Evolutionary conservation across 805 yeast genomes (phyloP).

Genomic region (Ogataea haglerorum): DNA sequence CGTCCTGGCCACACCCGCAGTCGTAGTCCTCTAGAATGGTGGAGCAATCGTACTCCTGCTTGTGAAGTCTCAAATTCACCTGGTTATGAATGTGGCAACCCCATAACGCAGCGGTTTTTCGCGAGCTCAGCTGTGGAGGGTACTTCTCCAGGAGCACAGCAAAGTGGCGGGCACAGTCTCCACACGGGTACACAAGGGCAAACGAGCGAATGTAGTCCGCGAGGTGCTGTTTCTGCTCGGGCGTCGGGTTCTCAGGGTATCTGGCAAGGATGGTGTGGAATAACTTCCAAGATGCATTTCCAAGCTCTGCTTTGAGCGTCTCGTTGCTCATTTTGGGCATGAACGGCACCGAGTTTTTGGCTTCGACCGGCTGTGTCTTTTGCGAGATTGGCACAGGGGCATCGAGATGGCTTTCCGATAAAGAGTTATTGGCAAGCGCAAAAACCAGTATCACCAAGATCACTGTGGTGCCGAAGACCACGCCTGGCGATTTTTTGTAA

Average conservation of each 20-base stretch:
- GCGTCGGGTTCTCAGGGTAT: constrained; percentile 79
- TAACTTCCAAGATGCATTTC: constrained; percentile 87
- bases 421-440: constrained; percentile 18
- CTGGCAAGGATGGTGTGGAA: constrained; percentile 91
- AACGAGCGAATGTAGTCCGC: constrained; percentile 64
- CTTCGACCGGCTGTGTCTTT: background rate
- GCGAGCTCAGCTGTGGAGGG: constrained; percentile 80
- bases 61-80: constrained; percentile 70
- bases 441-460: constrained; percentile 18
- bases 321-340: constrained; percentile 96
- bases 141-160: constrained; percentile 58
- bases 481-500: constrained; percentile 17
- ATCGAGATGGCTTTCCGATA: constrained; percentile 17
- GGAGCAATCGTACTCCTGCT: constrained; percentile 79
- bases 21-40: constrained; percentile 86
- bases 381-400: constrained; percentile 22
- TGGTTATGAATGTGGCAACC: constrained; percentile 91
- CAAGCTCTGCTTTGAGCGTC: constrained; percentile 64
- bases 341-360: constrained; percentile 36
- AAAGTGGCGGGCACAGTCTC: constrained; percentile 94
- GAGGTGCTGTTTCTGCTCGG: constrained; percentile 60
- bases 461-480: constrained; percentile 17
- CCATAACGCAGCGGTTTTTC: constrained; percentile 89
- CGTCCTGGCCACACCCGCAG: constrained; percentile 90
- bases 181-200: constrained; percentile 94